A percentile compares a stretch with the other conserved stretches of the same genome.
These are phyloP conservation scores for Globisporangium alternatum DNA, from an alignment of 352 stramenopile genomes.

Conservation along the genomic window DNA sequence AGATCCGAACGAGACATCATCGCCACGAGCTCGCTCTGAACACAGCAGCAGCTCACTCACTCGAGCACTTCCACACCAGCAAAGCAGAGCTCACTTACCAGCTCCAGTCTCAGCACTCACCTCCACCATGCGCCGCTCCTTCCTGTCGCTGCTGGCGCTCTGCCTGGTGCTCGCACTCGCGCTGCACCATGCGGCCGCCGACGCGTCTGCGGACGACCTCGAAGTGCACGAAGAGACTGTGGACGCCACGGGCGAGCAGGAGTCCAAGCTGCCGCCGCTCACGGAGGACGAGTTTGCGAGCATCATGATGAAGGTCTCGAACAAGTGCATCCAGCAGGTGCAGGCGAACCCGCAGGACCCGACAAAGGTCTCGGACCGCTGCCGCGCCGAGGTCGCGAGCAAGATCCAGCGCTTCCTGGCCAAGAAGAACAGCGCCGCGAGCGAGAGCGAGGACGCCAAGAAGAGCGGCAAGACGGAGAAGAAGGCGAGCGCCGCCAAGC, in stretches of 20 bases:
- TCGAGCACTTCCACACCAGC: not conserved
- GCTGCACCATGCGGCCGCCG: constrained; percentile 22
- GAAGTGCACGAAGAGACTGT: constrained; percentile 46
- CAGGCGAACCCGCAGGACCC: constrained; percentile 65
- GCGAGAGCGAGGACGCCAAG: constrained; percentile 24
- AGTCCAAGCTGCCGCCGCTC: constrained; percentile 41
- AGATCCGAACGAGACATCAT: not conserved
- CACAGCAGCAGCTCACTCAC: not conserved
- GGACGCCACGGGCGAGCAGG: constrained; percentile 25
- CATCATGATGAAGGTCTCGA: constrained; percentile 73
- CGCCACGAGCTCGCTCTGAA: constrained; percentile 4
- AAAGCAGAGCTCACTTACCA: not conserved
- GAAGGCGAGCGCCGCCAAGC: constrained; percentile 20
- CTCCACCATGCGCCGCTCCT: constrained; percentile 35
- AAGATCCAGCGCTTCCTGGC: constrained; percentile 67
- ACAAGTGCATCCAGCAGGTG: constrained; percentile 70
- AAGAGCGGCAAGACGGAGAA: constrained; percentile 24
- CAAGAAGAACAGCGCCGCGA: constrained; percentile 33
- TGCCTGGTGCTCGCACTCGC: constrained; percentile 32
- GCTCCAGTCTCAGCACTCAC: not conserved
- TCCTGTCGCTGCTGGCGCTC: constrained; percentile 51
- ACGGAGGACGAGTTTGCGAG: constrained; percentile 59
- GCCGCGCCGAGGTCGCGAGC: constrained; percentile 45
- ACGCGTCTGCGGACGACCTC: constrained; percentile 15
- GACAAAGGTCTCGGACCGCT: constrained; percentile 62